These are phyloP conservation scores for Bruguiera gymnorhiza DNA, from an alignment of 345 rosid genomes.

Conservation along the genomic window DNA sequence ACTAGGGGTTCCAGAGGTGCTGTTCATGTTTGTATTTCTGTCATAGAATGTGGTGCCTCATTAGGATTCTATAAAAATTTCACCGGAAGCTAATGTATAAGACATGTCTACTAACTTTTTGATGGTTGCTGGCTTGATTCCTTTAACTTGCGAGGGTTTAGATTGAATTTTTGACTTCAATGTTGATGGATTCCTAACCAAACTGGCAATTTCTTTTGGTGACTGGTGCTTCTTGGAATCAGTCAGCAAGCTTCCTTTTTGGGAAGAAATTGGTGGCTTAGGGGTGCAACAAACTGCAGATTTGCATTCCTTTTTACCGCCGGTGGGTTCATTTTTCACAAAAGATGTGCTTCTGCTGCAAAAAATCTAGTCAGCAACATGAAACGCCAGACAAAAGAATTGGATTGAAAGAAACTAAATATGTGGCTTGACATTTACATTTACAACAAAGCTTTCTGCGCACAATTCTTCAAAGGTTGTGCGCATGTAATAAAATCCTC, in stretches of 20 bases:
- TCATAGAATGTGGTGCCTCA: neutral
- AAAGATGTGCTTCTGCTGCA: constrained; percentile 16
- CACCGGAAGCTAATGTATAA: neutral
- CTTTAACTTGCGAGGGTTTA: constrained; percentile 51
- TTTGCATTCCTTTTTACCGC: constrained; percentile 38
- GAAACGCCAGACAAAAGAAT: neutral
- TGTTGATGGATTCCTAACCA: constrained; percentile 55
- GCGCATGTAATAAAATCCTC: neutral
- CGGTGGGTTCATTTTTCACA: constrained; percentile 20
- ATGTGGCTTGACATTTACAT: no score
- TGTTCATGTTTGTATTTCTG: constrained; percentile 42
- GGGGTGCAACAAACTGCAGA: constrained; percentile 50
- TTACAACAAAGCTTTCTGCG: no score
- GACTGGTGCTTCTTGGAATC: constrained; percentile 62
- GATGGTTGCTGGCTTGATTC: constrained; percentile 32
- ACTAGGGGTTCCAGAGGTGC: constrained; percentile 39
- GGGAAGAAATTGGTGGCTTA: constrained; percentile 24
- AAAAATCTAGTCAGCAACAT: constrained; percentile 9
- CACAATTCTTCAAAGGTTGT: no score
- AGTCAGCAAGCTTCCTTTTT: constrained; percentile 26
- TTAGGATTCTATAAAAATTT: constrained; percentile 2
- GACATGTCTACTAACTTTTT: constrained; percentile 34
- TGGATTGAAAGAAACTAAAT: no score
- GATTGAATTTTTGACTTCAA: constrained; percentile 44
- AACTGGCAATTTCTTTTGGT: constrained; percentile 55